Percentiles rank a stretch among this genome's conserved stretches.
Evolutionary conservation across 2,329 filamentous ascomycete species (phyloP).

Genomic region (Fusarium temperatum): DNA sequence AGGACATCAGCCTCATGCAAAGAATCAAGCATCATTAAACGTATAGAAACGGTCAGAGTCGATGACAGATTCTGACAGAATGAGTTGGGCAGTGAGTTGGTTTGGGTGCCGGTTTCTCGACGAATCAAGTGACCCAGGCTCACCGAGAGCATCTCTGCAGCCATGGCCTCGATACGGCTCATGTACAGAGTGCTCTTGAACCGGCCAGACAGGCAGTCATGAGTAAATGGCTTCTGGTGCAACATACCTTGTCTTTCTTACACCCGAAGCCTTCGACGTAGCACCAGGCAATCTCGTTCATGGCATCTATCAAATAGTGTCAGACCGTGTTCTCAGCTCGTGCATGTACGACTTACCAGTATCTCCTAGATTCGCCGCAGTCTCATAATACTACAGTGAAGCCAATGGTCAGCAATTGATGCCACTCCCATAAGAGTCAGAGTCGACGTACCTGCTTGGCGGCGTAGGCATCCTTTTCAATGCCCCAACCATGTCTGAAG

Average conservation of each 20-base stretch:
- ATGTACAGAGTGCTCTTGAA: slow-evolving; percentile 9
- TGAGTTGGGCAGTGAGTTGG: slow-evolving; percentile 12
- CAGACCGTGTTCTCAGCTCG: slow-evolving; percentile 3
- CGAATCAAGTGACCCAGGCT: slow-evolving; percentile 27
- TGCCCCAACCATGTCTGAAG: slow-evolving; percentile 95
- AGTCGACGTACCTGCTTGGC: slow-evolving; percentile 69
- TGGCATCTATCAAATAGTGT: slow-evolving; percentile 72
- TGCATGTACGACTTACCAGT: slow-evolving; percentile 62
- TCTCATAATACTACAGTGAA: slow-evolving; percentile 85
- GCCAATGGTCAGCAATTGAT: slow-evolving; percentile 12
- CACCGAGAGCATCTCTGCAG: slow-evolving; percentile 15
- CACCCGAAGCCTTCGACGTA: slow-evolving; percentile 96
- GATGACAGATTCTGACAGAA: neutral
- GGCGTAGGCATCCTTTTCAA: slow-evolving; percentile 84
- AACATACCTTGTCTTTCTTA: slow-evolving; percentile 96
- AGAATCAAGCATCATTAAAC: slow-evolving; percentile 13
- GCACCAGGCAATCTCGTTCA: slow-evolving; percentile 97
- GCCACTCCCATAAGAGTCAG: neutral
- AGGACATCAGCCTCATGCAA: slow-evolving; percentile 61
- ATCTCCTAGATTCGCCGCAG: slow-evolving; percentile 94
- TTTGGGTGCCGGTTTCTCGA: slow-evolving; percentile 22
- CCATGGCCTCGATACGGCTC: slow-evolving; percentile 1
- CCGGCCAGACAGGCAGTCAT: slow-evolving; percentile 1
- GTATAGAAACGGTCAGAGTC: slow-evolving; percentile 2
- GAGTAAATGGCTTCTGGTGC: slow-evolving; percentile 10